Percentiles rank a stretch among this genome's conserved stretches.
phyloP scores from a whole-genome alignment of 2,329 filamentous ascomycete species.

The Fusarium sp. region DNA sequence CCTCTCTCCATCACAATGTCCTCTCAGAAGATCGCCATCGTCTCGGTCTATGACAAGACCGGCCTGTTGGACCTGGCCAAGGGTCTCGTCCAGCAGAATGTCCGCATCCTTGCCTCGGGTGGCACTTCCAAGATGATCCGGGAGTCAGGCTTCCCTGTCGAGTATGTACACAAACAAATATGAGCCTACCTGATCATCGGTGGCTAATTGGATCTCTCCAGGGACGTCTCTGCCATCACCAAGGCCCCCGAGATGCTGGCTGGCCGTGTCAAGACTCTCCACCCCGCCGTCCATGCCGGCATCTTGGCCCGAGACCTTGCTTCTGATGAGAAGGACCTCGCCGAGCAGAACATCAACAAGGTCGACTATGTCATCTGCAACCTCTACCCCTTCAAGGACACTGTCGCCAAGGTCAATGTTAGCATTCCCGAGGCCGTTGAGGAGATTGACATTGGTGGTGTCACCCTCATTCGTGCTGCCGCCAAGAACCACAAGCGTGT shows the following conservation, averaged over 20 bases:
- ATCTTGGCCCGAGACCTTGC: slow-evolving; percentile 95
- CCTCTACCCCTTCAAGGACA: slow-evolving; percentile 99
- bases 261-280: slow-evolving; percentile 88
- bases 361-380: slow-evolving; percentile 98
- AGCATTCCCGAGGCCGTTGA: slow-evolving; percentile 97
- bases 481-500: slow-evolving; percentile 98
- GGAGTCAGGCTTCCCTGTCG: slow-evolving; percentile 94
- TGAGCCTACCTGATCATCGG: not conserved
- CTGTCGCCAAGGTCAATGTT: slow-evolving; percentile 95
- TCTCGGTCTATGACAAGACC: slow-evolving; percentile 99
- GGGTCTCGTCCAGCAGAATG: slow-evolving; percentile 88
- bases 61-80: slow-evolving; percentile 93
- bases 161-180: slow-evolving; percentile 68
- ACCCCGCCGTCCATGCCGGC: slow-evolving; percentile 90
- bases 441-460: slow-evolving; percentile 98
- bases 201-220: slow-evolving; percentile 52
- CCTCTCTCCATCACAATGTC: slow-evolving; percentile 50
- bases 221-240: slow-evolving; percentile 97
- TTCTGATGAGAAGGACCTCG: slow-evolving; percentile 96
- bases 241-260: slow-evolving; percentile 97
- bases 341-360: slow-evolving; percentile 93
- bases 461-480: slow-evolving; percentile 94
- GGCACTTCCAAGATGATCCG: slow-evolving; percentile 97
- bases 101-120: slow-evolving; percentile 92
- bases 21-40: slow-evolving; percentile 78